Evolutionary conservation across 345 rosid genomes (phyloP), one percentile per base, ranked within the genome.

Genomic region (Bruguiera gymnorhiza): DNA sequence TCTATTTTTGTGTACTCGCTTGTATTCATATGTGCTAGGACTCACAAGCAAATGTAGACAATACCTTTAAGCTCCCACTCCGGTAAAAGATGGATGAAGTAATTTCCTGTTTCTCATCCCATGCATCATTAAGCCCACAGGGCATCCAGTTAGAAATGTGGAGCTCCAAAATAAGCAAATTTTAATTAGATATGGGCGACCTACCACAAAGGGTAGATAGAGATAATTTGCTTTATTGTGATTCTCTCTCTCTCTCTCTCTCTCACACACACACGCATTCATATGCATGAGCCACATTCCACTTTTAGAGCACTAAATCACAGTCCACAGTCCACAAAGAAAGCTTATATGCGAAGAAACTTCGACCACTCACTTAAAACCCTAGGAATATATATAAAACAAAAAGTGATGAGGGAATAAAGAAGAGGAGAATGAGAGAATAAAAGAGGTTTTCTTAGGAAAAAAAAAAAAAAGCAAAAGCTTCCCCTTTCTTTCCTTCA

Each of bases 261-360:
- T 27, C 29, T 27, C 43, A 43, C 50, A 43, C 5, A 13, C 50
- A 43, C 50, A 43, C 65, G 65, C 80, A 43, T 43, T 43, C 27
- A 55, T 55, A 71, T 81, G 84, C 86, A 79, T 62, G 70, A 70
- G 52, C 53, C 66, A 68, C 60, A 50, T 39, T 26, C 52, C 52
- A 54, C 70, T 64, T 77, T 75, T 63, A 71, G 73, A 75, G 81
- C 86, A 79, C 73, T 62, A 75, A 68, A 72, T n/a, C 72, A 52
- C 62, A 69, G 70, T 66, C 65, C 73, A 57, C 51, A 65, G 75
- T 63, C 68, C 69, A 29, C 71, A 77, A 73, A 79, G 88, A 72
- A 86, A 84, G 74, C 87, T 89, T 87, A 80, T 69, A 59, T 81
- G 76, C 59, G 77, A 88, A 88, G 94, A 69, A 78, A 78, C 71